Percentiles rank a stretch among this genome's conserved stretches.
Conservation (phyloP, 305 asterid genomes). For the Fraxinus latifolia region DNA sequence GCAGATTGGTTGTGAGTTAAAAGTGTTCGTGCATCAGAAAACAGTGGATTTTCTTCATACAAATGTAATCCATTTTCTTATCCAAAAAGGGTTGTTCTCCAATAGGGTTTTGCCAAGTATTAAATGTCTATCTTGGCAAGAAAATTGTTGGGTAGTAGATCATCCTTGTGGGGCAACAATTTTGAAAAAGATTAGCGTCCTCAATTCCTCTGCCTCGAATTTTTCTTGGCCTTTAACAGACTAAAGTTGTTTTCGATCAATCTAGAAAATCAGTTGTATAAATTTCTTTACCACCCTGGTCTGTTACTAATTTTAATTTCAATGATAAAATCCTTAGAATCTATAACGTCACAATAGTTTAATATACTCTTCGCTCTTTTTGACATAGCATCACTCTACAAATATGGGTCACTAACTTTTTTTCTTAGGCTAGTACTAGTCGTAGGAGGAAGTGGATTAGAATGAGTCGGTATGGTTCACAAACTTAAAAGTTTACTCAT, state of each 20-base stretch:
- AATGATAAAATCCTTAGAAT: background rate
- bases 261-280: background rate
- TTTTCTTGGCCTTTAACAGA: background rate
- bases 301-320: background rate
- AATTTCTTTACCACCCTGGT: background rate
- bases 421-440: background rate
- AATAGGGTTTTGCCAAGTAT: constrained; percentile 43
- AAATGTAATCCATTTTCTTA: constrained; percentile 47
- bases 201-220: background rate
- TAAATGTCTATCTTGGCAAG: constrained; percentile 27
- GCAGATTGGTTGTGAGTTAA: background rate
- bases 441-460: background rate
- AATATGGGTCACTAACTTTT: background rate
- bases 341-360: background rate
- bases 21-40: background rate
- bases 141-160: constrained; percentile 28
- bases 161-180: background rate
- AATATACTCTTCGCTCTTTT: background rate
- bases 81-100: constrained; percentile 31
- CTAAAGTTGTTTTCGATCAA: background rate
- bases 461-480: background rate
- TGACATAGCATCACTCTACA: background rate
- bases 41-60: constrained; percentile 11
- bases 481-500: background rate
- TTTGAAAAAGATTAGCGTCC: background rate